Base-by-base conservation (phyloP, 768 basidiomycete genomes). In the Gautieria morchelliformis region DNA sequence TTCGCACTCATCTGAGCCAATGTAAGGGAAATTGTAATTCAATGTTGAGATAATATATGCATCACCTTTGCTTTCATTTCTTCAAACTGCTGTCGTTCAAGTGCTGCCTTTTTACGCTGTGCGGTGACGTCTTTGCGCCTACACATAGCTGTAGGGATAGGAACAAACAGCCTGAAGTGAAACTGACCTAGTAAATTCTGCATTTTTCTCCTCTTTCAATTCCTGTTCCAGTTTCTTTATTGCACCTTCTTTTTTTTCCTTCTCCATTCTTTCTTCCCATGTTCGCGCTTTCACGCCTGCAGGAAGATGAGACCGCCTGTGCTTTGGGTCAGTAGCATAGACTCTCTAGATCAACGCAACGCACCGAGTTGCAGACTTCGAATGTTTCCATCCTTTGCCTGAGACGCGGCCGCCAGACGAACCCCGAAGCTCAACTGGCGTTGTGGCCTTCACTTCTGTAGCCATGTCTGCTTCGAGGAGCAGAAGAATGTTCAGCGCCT, bases 211-310 rank as follows among this genome's bases (percentile, higher is more conserved):
- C 47, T 86, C 83, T 66, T 80, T 85, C 61, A 92, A 76, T 61
- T 89, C 89, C 10, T 68, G 64, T 68, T 89, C 75, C 32, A 92
- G 73, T 66, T 85, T 83, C 69, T 88, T 91, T 60, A 87, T 77
- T 19, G 89, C 85, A 40, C 74, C 74, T 19, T 79, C 79, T 63
- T 79, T 80, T 66, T 79, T 80, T 24, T 81, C 80, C 65, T 82
- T 81, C 59, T 79, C 74, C 79, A 89, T 87, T 39, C 89, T 76
- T 35, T 80, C 77, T 55, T 81, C 75, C 82, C 85, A 90, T 42
- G 64, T 74, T 68, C 76, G 84, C 2, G 84, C 77, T 68, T 83
- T 88, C 53, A 85, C 74, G 58, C 80, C 85, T 11, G 74, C 68
- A 40, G 80, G 81, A 12, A 86, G 75, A 66, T 86, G 80, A 5